phyloP scores from a whole-genome alignment of 805 yeast species.

The Saccharomycopsis vini region DNA sequence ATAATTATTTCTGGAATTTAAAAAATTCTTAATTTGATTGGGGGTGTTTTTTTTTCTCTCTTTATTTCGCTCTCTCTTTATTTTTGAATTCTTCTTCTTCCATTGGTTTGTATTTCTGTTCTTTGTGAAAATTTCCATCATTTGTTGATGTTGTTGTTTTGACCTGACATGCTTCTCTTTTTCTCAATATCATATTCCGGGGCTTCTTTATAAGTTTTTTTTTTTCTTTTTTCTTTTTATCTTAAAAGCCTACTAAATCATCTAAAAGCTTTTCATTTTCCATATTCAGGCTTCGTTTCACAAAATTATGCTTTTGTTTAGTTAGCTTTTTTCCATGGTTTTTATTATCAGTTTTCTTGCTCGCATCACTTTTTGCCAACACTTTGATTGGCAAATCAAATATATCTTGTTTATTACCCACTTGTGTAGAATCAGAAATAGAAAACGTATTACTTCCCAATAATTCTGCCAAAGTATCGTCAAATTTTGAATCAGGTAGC shows the following conservation, averaged over 20 bases:
- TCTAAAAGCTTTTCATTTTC: slow-evolving; percentile 18
- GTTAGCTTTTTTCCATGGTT: not conserved
- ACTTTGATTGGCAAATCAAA: not conserved
- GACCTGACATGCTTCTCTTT: too few species aligned
- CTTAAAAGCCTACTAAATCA: slow-evolving; percentile 19
- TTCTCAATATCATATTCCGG: too few species aligned
- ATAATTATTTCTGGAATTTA: not conserved
- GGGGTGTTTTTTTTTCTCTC: not conserved
- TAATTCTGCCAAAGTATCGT: not conserved
- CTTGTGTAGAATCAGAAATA: not conserved
- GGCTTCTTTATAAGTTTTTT: too few species aligned
- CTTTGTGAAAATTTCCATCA: too few species aligned
- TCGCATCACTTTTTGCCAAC: not conserved
- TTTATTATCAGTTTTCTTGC: not conserved
- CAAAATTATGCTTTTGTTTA: not conserved
- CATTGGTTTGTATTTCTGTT: too few species aligned
- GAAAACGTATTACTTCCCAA: not conserved
- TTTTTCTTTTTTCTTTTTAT: too few species aligned
- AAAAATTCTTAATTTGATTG: too few species aligned
- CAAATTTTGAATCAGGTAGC: not conserved
- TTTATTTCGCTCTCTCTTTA: too few species aligned
- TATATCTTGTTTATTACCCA: not conserved
- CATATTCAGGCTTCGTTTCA: not conserved
- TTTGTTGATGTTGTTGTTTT: too few species aligned
- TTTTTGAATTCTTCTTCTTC: too few species aligned